A percentile compares a stretch with the other conserved stretches of the same genome.
Evolutionary conservation across 2,329 filamentous ascomycete genomes (phyloP).

Genomic region (Rutstroemia sp.): DNA sequence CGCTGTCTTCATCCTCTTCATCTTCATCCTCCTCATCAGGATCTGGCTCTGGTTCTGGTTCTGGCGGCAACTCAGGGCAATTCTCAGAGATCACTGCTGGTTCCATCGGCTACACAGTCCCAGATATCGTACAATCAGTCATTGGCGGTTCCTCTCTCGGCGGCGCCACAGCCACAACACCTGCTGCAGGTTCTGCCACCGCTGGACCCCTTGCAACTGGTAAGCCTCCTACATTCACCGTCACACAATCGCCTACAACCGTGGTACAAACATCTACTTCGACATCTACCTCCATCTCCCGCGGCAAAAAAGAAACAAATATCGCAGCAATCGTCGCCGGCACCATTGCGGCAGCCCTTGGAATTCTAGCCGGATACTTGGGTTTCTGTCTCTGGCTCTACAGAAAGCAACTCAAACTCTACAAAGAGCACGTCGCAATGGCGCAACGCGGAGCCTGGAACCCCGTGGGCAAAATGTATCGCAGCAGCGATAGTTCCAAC

Average conservation of each 20-base stretch:
- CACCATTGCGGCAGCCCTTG: slow-evolving; percentile 58
- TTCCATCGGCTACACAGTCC: slow-evolving; percentile 60
- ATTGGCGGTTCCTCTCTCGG: slow-evolving; percentile 54
- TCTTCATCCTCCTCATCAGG: slow-evolving; percentile 39
- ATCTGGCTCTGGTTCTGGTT: slow-evolving; percentile 18
- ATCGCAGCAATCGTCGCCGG: slow-evolving; percentile 40
- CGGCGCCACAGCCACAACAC: slow-evolving; percentile 59
- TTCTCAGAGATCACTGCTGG: slow-evolving; percentile 41
- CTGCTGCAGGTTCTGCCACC: slow-evolving; percentile 53
- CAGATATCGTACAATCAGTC: slow-evolving; percentile 51
- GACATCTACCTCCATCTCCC: slow-evolving; percentile 21
- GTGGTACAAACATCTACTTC: slow-evolving; percentile 33
- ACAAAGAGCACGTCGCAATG: slow-evolving; percentile 62
- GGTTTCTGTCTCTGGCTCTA: slow-evolving; percentile 70
- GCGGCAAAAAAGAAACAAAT: slow-evolving; percentile 22
- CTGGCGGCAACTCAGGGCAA: slow-evolving; percentile 2
- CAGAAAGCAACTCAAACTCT: slow-evolving; percentile 60
- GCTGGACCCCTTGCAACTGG: slow-evolving; percentile 66
- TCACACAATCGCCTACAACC: slow-evolving; percentile 49
- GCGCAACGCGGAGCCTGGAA: slow-evolving; percentile 48
- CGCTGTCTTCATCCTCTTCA: slow-evolving; percentile 38
- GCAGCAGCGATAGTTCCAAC: background rate
- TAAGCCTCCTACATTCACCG: slow-evolving; percentile 60
- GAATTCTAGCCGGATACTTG: slow-evolving; percentile 54
- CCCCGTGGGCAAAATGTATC: background rate